A percentile compares a stretch with the other conserved stretches of the same genome.
These are phyloP conservation scores for Monilinia fructicola DNA, from an alignment of 2,329 filamentous ascomycete genomes.

Conservation along the genomic window DNA sequence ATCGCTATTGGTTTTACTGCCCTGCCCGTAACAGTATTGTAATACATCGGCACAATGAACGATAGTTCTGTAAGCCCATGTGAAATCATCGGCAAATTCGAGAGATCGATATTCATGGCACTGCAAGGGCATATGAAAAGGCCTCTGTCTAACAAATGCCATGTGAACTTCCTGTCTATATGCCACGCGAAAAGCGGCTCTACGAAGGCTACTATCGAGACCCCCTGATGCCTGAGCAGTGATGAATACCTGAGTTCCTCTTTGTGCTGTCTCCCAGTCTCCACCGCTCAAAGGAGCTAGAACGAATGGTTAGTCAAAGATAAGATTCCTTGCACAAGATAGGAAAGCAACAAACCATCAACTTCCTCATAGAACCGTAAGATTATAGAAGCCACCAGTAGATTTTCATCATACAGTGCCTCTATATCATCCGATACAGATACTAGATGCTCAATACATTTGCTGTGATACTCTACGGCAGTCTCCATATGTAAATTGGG, in stretches of 20 bases:
- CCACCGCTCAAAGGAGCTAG: slow-evolving; percentile 31
- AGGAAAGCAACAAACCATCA: slow-evolving; percentile 36
- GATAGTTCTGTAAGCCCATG: slow-evolving; percentile 33
- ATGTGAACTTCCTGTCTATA: slow-evolving; percentile 52
- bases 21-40: slow-evolving; percentile 32
- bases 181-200: slow-evolving; percentile 49
- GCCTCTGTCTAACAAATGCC: slow-evolving; percentile 44
- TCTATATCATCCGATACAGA: slow-evolving; percentile 42
- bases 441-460: slow-evolving; percentile 45
- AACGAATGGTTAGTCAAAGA: background rate
- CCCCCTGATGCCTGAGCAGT: slow-evolving; percentile 38
- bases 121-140: slow-evolving; percentile 43
- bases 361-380: slow-evolving; percentile 46
- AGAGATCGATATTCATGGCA: slow-evolving; percentile 36
- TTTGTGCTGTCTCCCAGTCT: slow-evolving; percentile 31
- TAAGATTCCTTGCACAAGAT: background rate
- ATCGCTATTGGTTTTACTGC: slow-evolving; percentile 22
- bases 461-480: slow-evolving; percentile 45
- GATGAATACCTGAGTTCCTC: slow-evolving; percentile 33
- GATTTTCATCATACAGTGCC: slow-evolving; percentile 42
- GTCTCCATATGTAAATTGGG: slow-evolving; percentile 41
- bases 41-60: slow-evolving; percentile 33
- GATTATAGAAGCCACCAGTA: slow-evolving; percentile 44
- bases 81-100: slow-evolving; percentile 30
- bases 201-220: slow-evolving; percentile 42